phyloP scores from a whole-genome alignment of 192 early-diverging fungal genomes.

The Nowakowskiella sp. region DNA sequence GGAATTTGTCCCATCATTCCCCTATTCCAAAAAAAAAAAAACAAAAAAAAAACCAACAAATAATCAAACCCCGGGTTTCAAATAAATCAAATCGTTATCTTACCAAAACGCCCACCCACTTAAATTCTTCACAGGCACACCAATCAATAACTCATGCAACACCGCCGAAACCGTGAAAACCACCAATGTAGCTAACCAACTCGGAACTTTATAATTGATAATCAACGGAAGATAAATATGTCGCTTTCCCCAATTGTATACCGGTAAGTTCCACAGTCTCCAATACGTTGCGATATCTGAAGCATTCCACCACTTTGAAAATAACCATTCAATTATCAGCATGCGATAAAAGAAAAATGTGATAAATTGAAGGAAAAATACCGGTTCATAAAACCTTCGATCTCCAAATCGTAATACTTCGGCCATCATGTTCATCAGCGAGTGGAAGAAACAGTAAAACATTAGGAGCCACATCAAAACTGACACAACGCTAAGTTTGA shows the following conservation, averaged over 20 bases:
- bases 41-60: too few species aligned
- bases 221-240: slow-evolving; percentile 76
- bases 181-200: slow-evolving; percentile 45
- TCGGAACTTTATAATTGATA: slow-evolving; percentile 53
- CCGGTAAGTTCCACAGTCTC: slow-evolving; percentile 87
- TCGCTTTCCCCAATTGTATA: slow-evolving; percentile 60
- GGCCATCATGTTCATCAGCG: slow-evolving; percentile 70
- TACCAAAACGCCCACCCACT: slow-evolving; percentile 70
- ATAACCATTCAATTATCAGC: not conserved
- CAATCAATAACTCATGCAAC: slow-evolving; percentile 80
- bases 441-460: slow-evolving; percentile 81
- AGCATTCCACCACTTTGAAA: slow-evolving; percentile 76
- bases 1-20: slow-evolving; percentile 29
- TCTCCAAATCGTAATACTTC: slow-evolving; percentile 74
- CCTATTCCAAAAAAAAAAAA: too few species aligned
- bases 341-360: not conserved
- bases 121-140: slow-evolving; percentile 71
- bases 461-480: slow-evolving; percentile 84
- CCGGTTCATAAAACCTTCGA: slow-evolving; percentile 63
- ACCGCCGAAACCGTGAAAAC: slow-evolving; percentile 80
- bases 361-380: slow-evolving; percentile 8
- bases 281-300: slow-evolving; percentile 70
- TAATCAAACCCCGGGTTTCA: too few species aligned
- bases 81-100: too few species aligned
- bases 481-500: slow-evolving; percentile 57